A percentile compares a stretch with the other conserved stretches of the same genome.
Conservation (phyloP, 75 land plant genomes). For the Cunninghamia lanceolata region DNA sequence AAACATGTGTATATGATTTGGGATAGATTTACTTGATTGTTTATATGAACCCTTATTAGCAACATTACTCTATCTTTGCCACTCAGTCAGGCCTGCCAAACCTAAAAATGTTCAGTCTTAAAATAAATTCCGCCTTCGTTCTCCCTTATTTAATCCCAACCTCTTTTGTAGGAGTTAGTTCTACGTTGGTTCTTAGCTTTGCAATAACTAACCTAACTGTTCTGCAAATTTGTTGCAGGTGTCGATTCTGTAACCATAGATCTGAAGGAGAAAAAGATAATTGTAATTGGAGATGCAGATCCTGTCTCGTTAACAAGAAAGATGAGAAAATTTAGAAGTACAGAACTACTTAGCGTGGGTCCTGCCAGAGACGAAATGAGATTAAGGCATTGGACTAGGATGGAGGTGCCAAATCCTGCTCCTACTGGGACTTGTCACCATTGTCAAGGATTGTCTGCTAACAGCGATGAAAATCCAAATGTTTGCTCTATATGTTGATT, state of each 20-base stretch:
- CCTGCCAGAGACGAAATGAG: conserved; percentile 11
- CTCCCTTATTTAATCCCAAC: no score
- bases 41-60: no score
- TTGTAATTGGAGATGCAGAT: conserved; percentile 24
- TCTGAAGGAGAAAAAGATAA: conserved; percentile 25
- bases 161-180: no score
- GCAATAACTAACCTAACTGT: not conserved
- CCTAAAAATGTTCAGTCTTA: no score
- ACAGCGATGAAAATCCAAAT: not conserved
- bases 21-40: no score
- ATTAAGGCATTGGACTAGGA: not conserved
- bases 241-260: conserved; percentile 16
- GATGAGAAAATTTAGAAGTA: conserved; percentile 16
- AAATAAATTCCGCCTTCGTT: no score
- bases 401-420: not conserved
- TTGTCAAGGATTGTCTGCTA: not conserved
- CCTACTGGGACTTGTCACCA: not conserved
- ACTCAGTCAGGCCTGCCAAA: no score
- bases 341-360: conserved; percentile 19
- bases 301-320: conserved; percentile 19
- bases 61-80: no score
- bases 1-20: no score
- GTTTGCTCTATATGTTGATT: not conserved
- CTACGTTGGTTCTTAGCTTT: no score
- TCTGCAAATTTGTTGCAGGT: conserved; percentile 3